Base-by-base conservation (phyloP, 2,329 filamentous ascomycete species). In the Epichloe sibirici region DNA sequence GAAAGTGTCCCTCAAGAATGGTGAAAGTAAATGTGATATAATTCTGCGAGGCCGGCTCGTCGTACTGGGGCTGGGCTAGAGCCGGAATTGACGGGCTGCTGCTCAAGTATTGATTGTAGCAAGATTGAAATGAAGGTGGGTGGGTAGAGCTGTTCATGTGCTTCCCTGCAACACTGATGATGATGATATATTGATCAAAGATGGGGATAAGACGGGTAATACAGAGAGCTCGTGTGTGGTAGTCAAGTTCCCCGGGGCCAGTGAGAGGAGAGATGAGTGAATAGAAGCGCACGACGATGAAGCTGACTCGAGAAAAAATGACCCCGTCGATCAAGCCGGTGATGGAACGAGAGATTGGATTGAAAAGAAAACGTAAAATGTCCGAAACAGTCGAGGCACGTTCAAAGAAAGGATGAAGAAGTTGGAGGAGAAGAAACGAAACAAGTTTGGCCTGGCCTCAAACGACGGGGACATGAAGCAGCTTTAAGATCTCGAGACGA, bases 71-170 rank as follows among this genome's bases (percentile, higher is more conserved):
- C 13, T 28, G 46, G 21, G 51, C 47, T 39, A 55, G 54, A 53
- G 44, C 25, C 9, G 51, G 39, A 31, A 12, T 28, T 21, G 38
- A 5, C 28, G 42, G 11, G 17, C 48, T n/a, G 23, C 52, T 58
- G 53, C 42, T 48, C 45, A 48, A 56, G 48, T 57, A 55, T 53
- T 53, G 51, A 51, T 47, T 55, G 59, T 54, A 55, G 56, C 58
- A 57, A 58, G 57, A 58, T 55, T 55, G 63, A 63, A 61, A 57
- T 60, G 64, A 62, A 56, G 23, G 31, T 44, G 5, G 31, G 23
- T 44, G 5, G 17, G 15, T 13, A 25, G 3, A 37, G 23, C 17
- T 40, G 35, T 15, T 7, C 34, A 45, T 49, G 42, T 46, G 51
- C 51, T 53, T 49, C n/a, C 46, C 42, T 38, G 40, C 21, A 46